Evolutionary conservation across 78 protist genomes (phyloP).

Genomic region (Dictyostelium brefeldianum): DNA sequence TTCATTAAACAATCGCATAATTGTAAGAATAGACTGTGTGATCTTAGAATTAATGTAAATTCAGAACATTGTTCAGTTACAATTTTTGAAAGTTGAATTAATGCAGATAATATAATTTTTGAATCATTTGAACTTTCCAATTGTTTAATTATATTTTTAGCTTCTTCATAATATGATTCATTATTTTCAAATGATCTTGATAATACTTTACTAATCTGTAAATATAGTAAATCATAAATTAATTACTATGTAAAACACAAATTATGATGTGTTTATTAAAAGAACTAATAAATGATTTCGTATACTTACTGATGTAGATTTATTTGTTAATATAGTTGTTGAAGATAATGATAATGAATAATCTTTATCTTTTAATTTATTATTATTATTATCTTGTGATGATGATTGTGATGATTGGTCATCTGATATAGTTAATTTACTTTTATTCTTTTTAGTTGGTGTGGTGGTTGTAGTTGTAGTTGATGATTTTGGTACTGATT

Average conservation of each 20-base stretch:
- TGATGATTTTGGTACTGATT: background rate
- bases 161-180: background rate
- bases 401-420: background rate
- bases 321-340: background rate
- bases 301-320: background rate
- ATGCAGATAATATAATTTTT: background rate
- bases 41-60: conserved; percentile 40
- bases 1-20: conserved; percentile 9
- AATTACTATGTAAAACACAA: no score
- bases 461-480: background rate
- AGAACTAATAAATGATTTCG: background rate
- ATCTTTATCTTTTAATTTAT: no score
- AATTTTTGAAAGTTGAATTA: background rate
- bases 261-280: background rate
- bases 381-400: background rate
- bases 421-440: background rate
- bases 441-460: background rate
- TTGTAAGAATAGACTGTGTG: conserved; percentile 17
- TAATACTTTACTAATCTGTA: background rate
- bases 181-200: conserved; percentile 10
- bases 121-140: background rate
- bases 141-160: background rate
- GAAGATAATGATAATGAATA: background rate
- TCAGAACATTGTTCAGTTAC: background rate
- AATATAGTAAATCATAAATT: background rate